These are phyloP conservation scores for Cyclotella choctawhatcheeana DNA, from an alignment of 108 stramenopile genomes.

Conservation along the genomic window DNA sequence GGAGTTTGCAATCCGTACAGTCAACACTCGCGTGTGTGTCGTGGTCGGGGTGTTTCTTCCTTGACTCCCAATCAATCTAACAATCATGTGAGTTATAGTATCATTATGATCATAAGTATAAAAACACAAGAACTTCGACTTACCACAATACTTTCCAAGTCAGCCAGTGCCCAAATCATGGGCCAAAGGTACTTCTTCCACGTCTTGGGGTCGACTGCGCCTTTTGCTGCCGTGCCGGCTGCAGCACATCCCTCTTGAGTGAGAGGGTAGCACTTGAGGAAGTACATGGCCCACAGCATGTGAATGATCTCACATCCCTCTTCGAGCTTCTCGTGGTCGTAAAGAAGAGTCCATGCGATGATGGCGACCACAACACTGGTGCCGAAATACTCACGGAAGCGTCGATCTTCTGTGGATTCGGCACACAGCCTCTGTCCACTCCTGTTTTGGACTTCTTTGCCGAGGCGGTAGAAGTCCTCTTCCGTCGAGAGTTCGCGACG, in stretches of 20 bases:
- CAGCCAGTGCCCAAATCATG: background rate
- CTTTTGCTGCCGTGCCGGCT: background rate
- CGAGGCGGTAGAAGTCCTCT: background rate
- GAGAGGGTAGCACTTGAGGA: background rate
- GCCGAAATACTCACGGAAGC: background rate
- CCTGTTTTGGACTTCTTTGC: background rate
- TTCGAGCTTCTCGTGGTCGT: background rate
- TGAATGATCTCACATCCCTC: background rate
- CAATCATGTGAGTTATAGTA: constrained; percentile 7
- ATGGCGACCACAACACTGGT: background rate
- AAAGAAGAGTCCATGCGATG: constrained; percentile 7
- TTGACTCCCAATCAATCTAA: constrained; percentile 15
- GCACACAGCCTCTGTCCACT: background rate
- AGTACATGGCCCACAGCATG: background rate
- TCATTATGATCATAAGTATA: background rate
- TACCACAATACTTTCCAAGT: background rate
- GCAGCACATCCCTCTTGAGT: background rate
- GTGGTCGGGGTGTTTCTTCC: no score
- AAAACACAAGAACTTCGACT: background rate
- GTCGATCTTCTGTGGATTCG: background rate
- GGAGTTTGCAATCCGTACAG: constrained; percentile 9
- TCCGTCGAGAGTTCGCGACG: background rate
- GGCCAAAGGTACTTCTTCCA: constrained; percentile 4
- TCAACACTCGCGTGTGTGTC: constrained; percentile 25
- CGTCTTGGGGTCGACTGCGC: constrained; percentile 3